Evolutionary conservation across 768 basidiomycete species (phyloP), one percentile per base, ranked within the genome.

Genomic region (Naganishia friedmannii): DNA sequence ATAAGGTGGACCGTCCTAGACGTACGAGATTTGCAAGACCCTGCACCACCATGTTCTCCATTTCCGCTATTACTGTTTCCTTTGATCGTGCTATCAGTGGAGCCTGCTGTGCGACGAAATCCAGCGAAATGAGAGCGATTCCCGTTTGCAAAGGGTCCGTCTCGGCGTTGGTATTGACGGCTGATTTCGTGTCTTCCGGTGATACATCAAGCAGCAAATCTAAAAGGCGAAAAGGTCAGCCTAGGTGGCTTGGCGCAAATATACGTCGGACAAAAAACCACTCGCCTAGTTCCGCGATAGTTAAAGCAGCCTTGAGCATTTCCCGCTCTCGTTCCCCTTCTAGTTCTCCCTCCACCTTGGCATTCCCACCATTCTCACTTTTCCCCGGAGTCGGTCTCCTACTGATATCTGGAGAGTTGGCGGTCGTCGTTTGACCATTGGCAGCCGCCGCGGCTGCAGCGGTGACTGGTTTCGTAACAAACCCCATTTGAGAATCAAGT

Each of bases 251-350:
- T 32, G 32, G 21, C 29, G 31, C 4, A 65, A 19, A 66, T n/a
- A n/a, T n/a, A n/a, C n/a, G n/a, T n/a, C n/a, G n/a, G n/a, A n/a
- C n/a, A 45, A 37, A 34, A 21, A 28, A 15, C 15, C 3, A 70
- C 89, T 74, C 71, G 92, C 93, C 85, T 53, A 98, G 84, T 79
- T 99, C 95, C 0, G 94, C 92, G 10, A 98, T 88, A 46, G 88
- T 93, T 75, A 97, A 83, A n/a, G 94, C 95, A 1, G 95, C 94
- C 80, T 94, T 94, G 1, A 93, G 90, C 75, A 97, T 88, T 19
- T 87, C 87, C 10, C 95, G 85, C 76, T 96, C 94, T 79, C 88
- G 88, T 73, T 92, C 90, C 32, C 91, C 89, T 39, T 83, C 78
- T 32, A 86, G 87, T 3, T 48, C 72, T 5, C 73, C 69, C 32